Percentiles rank a stretch among this genome's conserved stretches.
Conservation (phyloP, 169 alveolate species). For the Eimeria maxima region DNA sequence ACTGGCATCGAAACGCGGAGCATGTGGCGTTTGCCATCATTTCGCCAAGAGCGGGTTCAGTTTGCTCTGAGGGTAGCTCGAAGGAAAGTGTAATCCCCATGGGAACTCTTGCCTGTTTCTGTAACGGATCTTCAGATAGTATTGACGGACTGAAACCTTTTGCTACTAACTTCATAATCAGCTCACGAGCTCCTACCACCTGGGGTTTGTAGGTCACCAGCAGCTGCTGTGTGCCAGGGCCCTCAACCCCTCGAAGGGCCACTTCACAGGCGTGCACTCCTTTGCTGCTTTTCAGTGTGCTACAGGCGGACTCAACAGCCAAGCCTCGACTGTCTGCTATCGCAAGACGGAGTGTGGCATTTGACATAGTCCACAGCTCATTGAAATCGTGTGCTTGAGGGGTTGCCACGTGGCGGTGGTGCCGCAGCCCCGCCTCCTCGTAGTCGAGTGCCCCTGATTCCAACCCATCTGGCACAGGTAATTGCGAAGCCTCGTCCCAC, state of each 20-base stretch:
- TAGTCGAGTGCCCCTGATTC: background rate
- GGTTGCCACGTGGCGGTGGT: background rate
- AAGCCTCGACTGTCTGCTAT: background rate
- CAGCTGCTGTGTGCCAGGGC: background rate
- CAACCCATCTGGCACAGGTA: background rate
- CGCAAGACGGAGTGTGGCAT: conserved; percentile 43
- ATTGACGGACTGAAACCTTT: conserved; percentile 15
- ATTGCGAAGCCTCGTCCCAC: background rate
- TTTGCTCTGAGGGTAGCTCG: background rate
- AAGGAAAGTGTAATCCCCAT: background rate
- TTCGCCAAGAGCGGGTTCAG: background rate
- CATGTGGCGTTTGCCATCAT: too few relatives aligned
- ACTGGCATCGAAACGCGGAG: background rate
- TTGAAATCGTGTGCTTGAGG: background rate
- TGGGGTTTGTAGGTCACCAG: conserved; percentile 64
- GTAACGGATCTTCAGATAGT: conserved; percentile 52
- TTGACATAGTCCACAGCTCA: conserved; percentile 7
- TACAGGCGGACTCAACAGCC: conserved; percentile 40
- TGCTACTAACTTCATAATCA: background rate
- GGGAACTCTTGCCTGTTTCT: conserved; percentile 32
- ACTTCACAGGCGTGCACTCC: conserved; percentile 60
- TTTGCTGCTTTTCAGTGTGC: conserved; percentile 28
- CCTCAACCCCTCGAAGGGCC: background rate
- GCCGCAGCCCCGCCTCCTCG: background rate
- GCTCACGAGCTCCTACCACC: conserved; percentile 56